Evolutionary conservation across 257 asterid genomes (phyloP), one percentile per base, ranked within the genome.

Genomic region (Solanum corneliomulleri): DNA sequence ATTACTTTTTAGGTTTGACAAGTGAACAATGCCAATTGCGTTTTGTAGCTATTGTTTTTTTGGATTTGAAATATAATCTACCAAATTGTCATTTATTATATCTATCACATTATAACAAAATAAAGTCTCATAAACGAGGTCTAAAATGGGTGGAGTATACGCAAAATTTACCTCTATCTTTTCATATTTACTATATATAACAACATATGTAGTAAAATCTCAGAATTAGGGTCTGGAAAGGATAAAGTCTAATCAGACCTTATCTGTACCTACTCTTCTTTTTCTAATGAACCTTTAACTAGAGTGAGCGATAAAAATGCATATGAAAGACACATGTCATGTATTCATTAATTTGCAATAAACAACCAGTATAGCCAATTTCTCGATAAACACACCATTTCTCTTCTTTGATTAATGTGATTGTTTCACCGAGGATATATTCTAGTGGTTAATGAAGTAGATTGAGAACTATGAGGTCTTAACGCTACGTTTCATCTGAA

Each of bases 201-300:
- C 11, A 52, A 6, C 62, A 52, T 52, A 52, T 16, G 2, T 16
- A 18, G 0, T 52, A 52, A 52, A 52, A 4, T 52, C 10, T 18
- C n/a, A 18, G 4, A 18, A 52, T 0, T 6, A 52, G 11, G 1
- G 1, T 52, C 0, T 6, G 62, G 0, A 52, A 52, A 52, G 1
- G 4, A 4, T 18, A 16, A 7, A 18, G 11, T 52, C 2, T 52
- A 52, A 52, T 9, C 15, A 18, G 3, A 0, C 2, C 8, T 16
- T 2, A 7, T 1, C 15, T 45, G 0, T 15, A 52, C 10, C 23
- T 47, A 47, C 58, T 47, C 14, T 60, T 60, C 29, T 9, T 60
- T 60, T 23, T 23, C 69, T n/a, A 60, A 9, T 23, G 29, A 60
- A 60, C 29, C 14, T 58, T 23, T 23, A 60, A 60, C 14, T n/a